Base-by-base conservation (phyloP, 441 rosid genomes). In the Pelargonium exstipulatum region DNA sequence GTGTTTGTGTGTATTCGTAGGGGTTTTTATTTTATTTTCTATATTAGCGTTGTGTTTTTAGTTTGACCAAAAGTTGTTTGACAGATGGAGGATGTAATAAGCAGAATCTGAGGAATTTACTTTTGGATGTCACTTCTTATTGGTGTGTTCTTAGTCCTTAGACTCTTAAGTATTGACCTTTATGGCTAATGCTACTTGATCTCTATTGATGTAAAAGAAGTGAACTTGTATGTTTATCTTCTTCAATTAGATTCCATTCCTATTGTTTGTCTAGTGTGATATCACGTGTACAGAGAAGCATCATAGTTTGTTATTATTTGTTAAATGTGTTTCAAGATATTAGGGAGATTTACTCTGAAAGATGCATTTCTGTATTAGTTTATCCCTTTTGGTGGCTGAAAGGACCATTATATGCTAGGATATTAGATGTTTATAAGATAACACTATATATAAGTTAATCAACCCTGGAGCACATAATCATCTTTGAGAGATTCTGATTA, bases 211-310 rank as follows among this genome's bases (percentile, higher is more conserved):
- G 61, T 61, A 26, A 61, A 61, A 7, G 16, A 26, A 35, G 64
- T 61, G 64, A 10, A 10, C 64, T 61, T 61, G 64, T 13, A 24
- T 57, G 13, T 57, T 35, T 61, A 26, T 26, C 40, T 61, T 61
- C 64, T 61, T 61, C 16, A 61, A 24, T 61, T 6, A 7, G 16
- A 17, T 26, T 26, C 17, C 37, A 10, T 61, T 24, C 9, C 7
- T 61, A 26, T 26, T 61, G 64, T 24, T 10, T 24, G 14, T 61
- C 37, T 26, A 12, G 16, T 26, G 63, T n/a, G 29, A 22, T 58
- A 58, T 29, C 12, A 58, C 5, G 10, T 58, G 14, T 42, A 42
- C 0, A 42, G 46, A 42, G 46, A 42, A 42, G 10, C 46, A 42
- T 42, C 13, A 22, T 17, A 58, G 26, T 13, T 8, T 22, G 63